Conservation (phyloP, 2,329 filamentous ascomycete genomes). For the Paracoccidioides brasiliensis region DNA sequence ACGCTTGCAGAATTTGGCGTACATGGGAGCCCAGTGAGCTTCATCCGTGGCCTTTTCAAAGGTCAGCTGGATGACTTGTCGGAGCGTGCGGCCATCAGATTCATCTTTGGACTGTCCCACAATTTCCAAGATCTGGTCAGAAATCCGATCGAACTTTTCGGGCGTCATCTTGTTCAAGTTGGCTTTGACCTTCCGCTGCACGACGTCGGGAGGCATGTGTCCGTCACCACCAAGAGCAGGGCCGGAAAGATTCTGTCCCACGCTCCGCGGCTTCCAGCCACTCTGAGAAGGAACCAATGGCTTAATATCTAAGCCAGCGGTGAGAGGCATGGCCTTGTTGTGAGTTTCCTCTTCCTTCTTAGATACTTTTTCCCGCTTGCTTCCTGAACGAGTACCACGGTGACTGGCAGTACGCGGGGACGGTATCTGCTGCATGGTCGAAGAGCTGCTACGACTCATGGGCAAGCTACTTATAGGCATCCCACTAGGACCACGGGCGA, state of each 20-base stretch:
- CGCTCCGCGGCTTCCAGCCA: conserved; percentile 80
- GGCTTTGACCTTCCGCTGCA: conserved; percentile 97
- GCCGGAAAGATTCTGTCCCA: conserved; percentile 39
- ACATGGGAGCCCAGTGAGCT: conserved; percentile 97
- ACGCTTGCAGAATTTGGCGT: conserved; percentile 93
- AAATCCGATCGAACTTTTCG: conserved; percentile 94
- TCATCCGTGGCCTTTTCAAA: conserved; percentile 99
- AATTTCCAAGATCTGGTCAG: conserved; percentile 84
- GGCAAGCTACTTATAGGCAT: conserved; percentile 48
- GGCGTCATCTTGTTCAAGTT: conserved; percentile 99
- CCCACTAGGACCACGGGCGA: conserved; percentile 45
- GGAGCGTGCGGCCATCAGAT: conserved; percentile 79
- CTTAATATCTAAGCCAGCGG: conserved; percentile 67
- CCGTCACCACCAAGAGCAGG: conserved; percentile 39
- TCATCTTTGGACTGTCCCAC: conserved; percentile 93
- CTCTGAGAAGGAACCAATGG: conserved; percentile 57
- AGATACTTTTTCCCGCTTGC: conserved; percentile 37
- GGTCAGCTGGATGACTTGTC: conserved; percentile 96
- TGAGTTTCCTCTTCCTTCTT: conserved; percentile 52
- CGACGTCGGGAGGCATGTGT: conserved; percentile 76
- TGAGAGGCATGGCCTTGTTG: conserved; percentile 84
- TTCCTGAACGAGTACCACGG: conserved; percentile 36
- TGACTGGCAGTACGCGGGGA: conserved; percentile 63
- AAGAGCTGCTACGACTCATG: conserved; percentile 53
- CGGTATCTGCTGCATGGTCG: conserved; percentile 45